Conservation (phyloP, 495 filamentous ascomycete genomes). For the Penicillium arizonense region DNA sequence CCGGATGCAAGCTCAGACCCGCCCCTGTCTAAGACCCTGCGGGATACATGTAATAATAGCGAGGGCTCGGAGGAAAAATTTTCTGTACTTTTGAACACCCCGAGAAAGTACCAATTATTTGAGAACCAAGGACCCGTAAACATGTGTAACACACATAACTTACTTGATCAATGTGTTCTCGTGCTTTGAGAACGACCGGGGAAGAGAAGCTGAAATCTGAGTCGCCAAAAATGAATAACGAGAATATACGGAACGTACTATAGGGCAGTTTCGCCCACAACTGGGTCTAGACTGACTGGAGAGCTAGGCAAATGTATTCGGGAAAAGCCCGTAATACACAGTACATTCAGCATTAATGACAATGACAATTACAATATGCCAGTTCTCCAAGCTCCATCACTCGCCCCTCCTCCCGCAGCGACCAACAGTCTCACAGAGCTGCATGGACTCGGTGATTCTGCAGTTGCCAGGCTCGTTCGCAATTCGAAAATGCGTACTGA, state of each 20-base stretch:
- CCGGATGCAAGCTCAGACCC: conserved; percentile 12
- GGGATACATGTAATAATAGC: conserved; percentile 1
- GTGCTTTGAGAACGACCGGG: no score
- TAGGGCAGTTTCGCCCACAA: no score
- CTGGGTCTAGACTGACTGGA: no score
- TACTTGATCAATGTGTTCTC: no score
- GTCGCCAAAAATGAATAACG: no score
- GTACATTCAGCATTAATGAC: neutral
- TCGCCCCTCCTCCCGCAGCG: conserved; percentile 9
- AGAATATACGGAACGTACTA: no score
- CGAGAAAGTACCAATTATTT: neutral
- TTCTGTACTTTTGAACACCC: neutral
- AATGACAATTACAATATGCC: neutral
- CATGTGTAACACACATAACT: neutral
- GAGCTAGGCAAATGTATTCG: no score
- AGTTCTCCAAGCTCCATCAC: neutral
- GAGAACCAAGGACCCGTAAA: neutral
- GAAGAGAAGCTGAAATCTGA: no score
- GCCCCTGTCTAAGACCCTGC: conserved; percentile 16
- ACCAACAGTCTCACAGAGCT: conserved; percentile 9
- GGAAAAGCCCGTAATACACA: neutral
- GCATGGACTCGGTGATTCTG: conserved; percentile 22
- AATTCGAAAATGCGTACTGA: conserved; percentile 4
- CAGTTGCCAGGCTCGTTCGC: conserved; percentile 10
- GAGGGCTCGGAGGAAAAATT: conserved; percentile 2